Evolutionary conservation across 2,329 filamentous ascomycete genomes (phyloP), one percentile per base, ranked within the genome.

Genomic region (Aspergillus pseudoterreus): DNA sequence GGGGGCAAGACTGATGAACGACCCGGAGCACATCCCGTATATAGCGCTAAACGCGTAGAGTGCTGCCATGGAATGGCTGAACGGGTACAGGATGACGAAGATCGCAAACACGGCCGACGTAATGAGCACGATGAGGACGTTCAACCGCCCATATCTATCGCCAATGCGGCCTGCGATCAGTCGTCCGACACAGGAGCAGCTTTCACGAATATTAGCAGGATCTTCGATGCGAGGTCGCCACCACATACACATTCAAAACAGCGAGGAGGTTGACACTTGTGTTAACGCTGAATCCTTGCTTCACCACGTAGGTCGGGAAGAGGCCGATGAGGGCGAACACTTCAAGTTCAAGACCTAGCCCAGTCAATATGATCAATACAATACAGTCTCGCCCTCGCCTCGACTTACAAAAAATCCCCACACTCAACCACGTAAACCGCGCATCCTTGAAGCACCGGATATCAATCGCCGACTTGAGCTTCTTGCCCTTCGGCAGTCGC

Each of bases 1-100:
- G 22, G 67, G 57, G 1, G 72, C 69, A 1, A 78, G 66, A 10
- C 73, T 74, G 41, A 80, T 66, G 54, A 77, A 79, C 0, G 74
- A 75, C 0, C 77, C 76, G 0, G 75, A 77, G 0, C 71, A 73
- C 14, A 79, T 70, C 0, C 77, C 77, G 60, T 77, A 80, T 0
- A 78, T 45, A 0, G 68, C 70, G 14, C 71, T 64, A 41, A 76
- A 77, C 3, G 68, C 57, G 47, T 77, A 78, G 3, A 78, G 57
- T 0, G 68, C 70, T 0, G 62, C 60, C 0, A 73, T 54, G 1
- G 66, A 66, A 12, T 68, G 64, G 1, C 55, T 63, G 50, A 67
- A 66, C 2, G 63, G 47, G 43, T 65, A 65, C 3, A 65, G 53
- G n/a, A 79, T 64, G 0, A 66, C 65, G 1, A 74, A 73, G 17